A percentile compares a stretch with the other conserved stretches of the same genome.
These are phyloP conservation scores for Pleurotus platypus DNA, from an alignment of 768 basidiomycete species.

Conservation along the genomic window DNA sequence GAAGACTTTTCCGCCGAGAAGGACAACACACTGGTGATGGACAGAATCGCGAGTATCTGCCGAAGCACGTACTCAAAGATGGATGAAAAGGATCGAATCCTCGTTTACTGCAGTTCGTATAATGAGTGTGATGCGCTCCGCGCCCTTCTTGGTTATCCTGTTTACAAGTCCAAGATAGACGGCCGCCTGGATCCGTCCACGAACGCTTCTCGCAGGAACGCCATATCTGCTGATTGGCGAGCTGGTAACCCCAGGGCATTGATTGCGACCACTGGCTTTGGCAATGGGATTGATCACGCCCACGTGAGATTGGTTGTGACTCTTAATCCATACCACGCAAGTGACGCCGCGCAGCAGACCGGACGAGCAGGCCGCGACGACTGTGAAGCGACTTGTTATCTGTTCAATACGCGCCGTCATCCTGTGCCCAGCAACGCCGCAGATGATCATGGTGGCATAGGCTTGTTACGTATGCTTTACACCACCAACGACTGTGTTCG, in stretches of 20 bases:
- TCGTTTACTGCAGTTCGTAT: constrained; percentile 7
- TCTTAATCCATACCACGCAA: background rate
- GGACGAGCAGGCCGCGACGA: constrained; percentile 2
- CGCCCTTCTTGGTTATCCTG: background rate
- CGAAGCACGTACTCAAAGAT: background rate
- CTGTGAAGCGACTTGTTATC: background rate
- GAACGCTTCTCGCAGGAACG: background rate
- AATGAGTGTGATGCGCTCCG: background rate
- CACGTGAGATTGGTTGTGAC: constrained; percentile 2
- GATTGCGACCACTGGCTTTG: constrained; percentile 6
- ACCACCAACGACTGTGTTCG: background rate
- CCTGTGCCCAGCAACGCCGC: background rate
- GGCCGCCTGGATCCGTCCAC: background rate
- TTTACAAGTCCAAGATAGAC: background rate
- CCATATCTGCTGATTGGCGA: background rate
- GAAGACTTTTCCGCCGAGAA: too few species aligned
- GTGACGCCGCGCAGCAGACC: constrained; percentile 1
- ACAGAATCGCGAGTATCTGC: background rate
- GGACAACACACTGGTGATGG: background rate
- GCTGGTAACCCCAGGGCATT: background rate
- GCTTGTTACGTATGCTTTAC: background rate
- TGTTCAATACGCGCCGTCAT: background rate
- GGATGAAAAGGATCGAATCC: background rate
- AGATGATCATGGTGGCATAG: background rate
- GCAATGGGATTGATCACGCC: constrained; percentile 4